Percentiles rank a stretch among this genome's conserved stretches.
phyloP scores from a whole-genome alignment of 2,329 filamentous ascomycete genomes.

The Diplodia intermedia region DNA sequence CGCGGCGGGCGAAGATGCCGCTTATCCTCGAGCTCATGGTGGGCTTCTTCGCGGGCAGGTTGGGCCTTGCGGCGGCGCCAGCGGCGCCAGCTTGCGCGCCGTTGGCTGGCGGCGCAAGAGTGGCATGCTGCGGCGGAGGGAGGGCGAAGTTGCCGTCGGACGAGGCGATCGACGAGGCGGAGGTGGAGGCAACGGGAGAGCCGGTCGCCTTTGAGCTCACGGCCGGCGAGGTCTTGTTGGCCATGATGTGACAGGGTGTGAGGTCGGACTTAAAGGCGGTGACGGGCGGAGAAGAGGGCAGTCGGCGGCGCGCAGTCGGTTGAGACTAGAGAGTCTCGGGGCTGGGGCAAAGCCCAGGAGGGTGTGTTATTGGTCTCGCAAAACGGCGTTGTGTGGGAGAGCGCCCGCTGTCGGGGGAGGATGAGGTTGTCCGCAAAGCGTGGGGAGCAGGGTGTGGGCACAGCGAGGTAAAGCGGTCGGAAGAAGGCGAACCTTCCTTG shows the following conservation, averaged over 20 bases:
- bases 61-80: conserved; percentile 45
- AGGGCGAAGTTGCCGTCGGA: conserved; percentile 44
- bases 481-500: conserved; percentile 23
- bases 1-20: conserved; percentile 46
- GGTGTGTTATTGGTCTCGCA: conserved; percentile 46
- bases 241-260: conserved; percentile 38
- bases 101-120: conserved; percentile 36
- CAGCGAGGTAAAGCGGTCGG: conserved; percentile 21
- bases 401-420: conserved; percentile 27
- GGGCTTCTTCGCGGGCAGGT: conserved; percentile 43
- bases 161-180: conserved; percentile 49
- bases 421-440: conserved; percentile 4
- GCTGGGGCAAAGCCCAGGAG: conserved; percentile 48
- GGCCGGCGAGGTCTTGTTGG: conserved; percentile 42
- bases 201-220: conserved; percentile 40
- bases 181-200: conserved; percentile 46
- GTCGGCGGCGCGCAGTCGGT: conserved; percentile 31
- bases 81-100: conserved; percentile 33
- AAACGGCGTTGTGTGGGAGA: conserved; percentile 39
- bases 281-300: conserved; percentile 43
- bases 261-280: conserved; percentile 38
- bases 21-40: conserved; percentile 53
- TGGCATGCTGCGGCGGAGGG: conserved; percentile 39
- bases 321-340: conserved; percentile 40
- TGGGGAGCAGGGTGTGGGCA: conserved; percentile 18